phyloP scores from a whole-genome alignment of 2,329 filamentous ascomycete genomes.

The Ploettnerulaceae sp. region DNA sequence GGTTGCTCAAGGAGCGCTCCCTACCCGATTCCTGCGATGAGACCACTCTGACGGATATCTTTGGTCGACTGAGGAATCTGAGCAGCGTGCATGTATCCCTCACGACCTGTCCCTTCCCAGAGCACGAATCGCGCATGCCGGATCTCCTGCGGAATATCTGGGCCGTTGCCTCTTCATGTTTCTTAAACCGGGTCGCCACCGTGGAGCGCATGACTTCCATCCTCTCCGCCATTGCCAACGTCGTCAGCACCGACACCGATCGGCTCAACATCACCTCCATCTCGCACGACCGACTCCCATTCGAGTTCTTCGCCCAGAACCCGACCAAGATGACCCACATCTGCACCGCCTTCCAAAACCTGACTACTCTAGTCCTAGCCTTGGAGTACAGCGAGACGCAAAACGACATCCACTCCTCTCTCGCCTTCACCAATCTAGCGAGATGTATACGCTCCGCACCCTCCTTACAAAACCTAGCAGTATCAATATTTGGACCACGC shows the following conservation, averaged over 20 bases:
- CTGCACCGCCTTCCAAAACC: slow-evolving; percentile 13
- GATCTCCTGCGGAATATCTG: slow-evolving; percentile 25
- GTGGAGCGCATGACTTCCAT: slow-evolving; percentile 24
- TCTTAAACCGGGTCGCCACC: slow-evolving; percentile 22
- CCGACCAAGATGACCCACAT: slow-evolving; percentile 13
- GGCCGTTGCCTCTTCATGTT: slow-evolving; percentile 25
- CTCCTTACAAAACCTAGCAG: slow-evolving; percentile 15
- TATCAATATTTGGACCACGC: slow-evolving; percentile 19
- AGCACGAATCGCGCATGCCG: slow-evolving; percentile 6
- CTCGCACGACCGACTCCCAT: slow-evolving; percentile 29
- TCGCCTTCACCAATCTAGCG: slow-evolving; percentile 21
- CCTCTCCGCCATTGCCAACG: slow-evolving; percentile 16
- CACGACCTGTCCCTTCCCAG: slow-evolving; percentile 22
- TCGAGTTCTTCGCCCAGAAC: slow-evolving; percentile 30
- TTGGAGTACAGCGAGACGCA: slow-evolving; percentile 25
- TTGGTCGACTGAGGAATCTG: slow-evolving; percentile 23
- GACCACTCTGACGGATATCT: slow-evolving; percentile 15
- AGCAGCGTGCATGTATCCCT: slow-evolving; percentile 22
- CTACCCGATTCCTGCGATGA: slow-evolving; percentile 21
- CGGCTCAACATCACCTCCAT: slow-evolving; percentile 17
- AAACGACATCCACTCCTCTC: slow-evolving; percentile 13
- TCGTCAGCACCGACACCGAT: too few species aligned
- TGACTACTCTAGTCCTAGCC: slow-evolving; percentile 19
- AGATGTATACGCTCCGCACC: slow-evolving; percentile 17
- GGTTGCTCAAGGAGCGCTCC: slow-evolving; percentile 28